These are phyloP conservation scores for Sarcodon aspratus DNA, from an alignment of 768 basidiomycete genomes.

Conservation along the genomic window DNA sequence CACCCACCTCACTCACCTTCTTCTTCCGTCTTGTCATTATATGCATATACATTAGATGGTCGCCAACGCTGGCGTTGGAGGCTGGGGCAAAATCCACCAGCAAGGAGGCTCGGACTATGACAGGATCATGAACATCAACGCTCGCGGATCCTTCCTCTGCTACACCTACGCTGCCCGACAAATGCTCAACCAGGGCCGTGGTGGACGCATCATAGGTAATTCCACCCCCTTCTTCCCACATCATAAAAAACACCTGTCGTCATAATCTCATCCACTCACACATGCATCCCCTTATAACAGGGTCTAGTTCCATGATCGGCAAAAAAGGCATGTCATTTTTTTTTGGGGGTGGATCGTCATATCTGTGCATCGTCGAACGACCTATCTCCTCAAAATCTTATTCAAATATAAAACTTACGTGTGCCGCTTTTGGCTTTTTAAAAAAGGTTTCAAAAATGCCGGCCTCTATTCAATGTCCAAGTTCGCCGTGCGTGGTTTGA, in stretches of 20 bases:
- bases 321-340: slow-evolving; percentile 6
- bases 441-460: too few species aligned
- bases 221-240: not conserved
- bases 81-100: slow-evolving; percentile 5
- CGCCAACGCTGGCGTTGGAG: slow-evolving; percentile 15
- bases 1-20: not conserved
- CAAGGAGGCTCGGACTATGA: slow-evolving; percentile 14
- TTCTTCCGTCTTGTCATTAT: not conserved
- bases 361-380: too few species aligned
- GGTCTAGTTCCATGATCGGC: slow-evolving; percentile 6
- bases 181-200: slow-evolving; percentile 27
- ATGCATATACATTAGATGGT: slow-evolving; percentile 11
- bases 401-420: too few species aligned
- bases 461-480: slow-evolving; percentile 16
- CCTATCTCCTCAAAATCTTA: too few species aligned
- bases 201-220: slow-evolving; percentile 26
- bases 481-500: slow-evolving; percentile 18
- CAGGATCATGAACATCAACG: slow-evolving; percentile 18
- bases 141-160: slow-evolving; percentile 22
- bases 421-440: too few species aligned
- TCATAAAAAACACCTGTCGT: too few species aligned
- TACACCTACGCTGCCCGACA: slow-evolving; percentile 27
- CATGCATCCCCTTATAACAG: slow-evolving; percentile 2
- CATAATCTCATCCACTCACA: too few species aligned
- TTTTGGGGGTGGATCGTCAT: not conserved